Conservation (phyloP, 2,329 filamentous ascomycete species). For the Diplodia seriata region DNA sequence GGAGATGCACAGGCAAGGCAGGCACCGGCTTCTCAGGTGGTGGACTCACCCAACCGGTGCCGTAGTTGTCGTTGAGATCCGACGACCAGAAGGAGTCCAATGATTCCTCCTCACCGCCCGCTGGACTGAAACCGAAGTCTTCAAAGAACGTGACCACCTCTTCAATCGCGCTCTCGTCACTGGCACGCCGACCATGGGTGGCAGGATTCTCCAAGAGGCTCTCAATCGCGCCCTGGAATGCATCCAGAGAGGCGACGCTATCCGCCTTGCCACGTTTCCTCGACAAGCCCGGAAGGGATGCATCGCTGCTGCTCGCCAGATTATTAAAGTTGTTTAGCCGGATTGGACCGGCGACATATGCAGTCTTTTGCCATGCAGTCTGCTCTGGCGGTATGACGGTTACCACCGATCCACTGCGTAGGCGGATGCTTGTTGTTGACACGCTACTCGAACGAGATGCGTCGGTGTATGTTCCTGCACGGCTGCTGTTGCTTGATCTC, state of each 20-base stretch:
- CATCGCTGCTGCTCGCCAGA: conserved; percentile 1
- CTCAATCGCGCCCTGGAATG: conserved; percentile 23
- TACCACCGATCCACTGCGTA: conserved; percentile 44
- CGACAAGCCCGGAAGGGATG: neutral
- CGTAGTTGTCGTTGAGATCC: conserved; percentile 32
- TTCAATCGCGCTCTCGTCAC: conserved; percentile 48
- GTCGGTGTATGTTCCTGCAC: conserved; percentile 13
- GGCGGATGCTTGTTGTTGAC: conserved; percentile 29
- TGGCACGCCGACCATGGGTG: conserved; percentile 38
- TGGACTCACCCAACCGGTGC: conserved; percentile 15
- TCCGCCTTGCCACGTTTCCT: neutral
- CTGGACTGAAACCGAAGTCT: conserved; percentile 44
- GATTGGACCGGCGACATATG: conserved; percentile 54
- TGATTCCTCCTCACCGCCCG: conserved; percentile 10
- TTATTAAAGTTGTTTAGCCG: conserved; percentile 42
- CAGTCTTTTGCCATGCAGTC: conserved; percentile 43
- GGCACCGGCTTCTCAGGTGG: conserved; percentile 21
- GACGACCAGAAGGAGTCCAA: conserved; percentile 28
- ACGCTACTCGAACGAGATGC: conserved; percentile 23
- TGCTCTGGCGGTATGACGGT: conserved; percentile 46
- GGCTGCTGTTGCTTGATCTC: neutral
- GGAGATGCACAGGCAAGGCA: conserved; percentile 18
- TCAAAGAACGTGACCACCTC: conserved; percentile 53
- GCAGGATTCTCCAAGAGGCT: conserved; percentile 7
- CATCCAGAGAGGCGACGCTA: conserved; percentile 23